Conservation (phyloP, 2,329 filamentous ascomycete genomes). For the Phaeoacremonium minimum region DNA sequence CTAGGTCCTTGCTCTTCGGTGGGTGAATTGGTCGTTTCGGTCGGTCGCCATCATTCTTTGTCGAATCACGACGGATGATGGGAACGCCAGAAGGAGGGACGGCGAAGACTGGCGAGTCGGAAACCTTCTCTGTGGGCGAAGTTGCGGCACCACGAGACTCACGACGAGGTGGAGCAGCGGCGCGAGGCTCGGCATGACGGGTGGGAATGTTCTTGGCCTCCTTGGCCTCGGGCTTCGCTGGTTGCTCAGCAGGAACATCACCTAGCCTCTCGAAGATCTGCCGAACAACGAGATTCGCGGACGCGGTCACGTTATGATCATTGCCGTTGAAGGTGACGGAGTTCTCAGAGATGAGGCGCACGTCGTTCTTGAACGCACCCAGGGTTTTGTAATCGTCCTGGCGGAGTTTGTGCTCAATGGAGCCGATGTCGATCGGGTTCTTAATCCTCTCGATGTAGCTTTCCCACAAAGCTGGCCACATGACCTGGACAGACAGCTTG, state of each 20-base stretch:
- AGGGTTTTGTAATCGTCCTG: constrained; percentile 62
- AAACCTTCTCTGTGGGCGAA: constrained; percentile 25
- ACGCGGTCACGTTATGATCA: constrained; percentile 65
- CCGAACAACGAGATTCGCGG: constrained; percentile 52
- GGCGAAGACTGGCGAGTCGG: constrained; percentile 54
- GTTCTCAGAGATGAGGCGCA: constrained; percentile 76
- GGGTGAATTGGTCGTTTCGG: constrained; percentile 93
- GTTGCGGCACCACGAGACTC: constrained; percentile 22
- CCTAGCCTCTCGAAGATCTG: constrained; percentile 42
- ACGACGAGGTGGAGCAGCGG: constrained; percentile 23
- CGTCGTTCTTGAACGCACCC: constrained; percentile 69
- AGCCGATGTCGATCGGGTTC: constrained; percentile 77
- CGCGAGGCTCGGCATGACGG: constrained; percentile 39
- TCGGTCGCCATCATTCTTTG: constrained; percentile 68
- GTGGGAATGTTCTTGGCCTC: constrained; percentile 41
- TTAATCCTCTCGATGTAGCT: constrained; percentile 67
- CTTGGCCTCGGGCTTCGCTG: constrained; percentile 59
- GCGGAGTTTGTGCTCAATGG: constrained; percentile 78
- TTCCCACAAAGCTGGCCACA: constrained; percentile 72
- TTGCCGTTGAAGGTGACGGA: constrained; percentile 77
- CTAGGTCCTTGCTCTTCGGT: constrained; percentile 85
- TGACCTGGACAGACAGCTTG: constrained; percentile 68
- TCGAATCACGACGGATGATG: constrained; percentile 80
- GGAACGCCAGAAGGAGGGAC: constrained; percentile 74
- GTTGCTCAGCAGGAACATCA: constrained; percentile 45